Evolutionary conservation across 495 filamentous ascomycete species (phyloP), one percentile per base, ranked within the genome.

Genomic region (Parmelia sp.): DNA sequence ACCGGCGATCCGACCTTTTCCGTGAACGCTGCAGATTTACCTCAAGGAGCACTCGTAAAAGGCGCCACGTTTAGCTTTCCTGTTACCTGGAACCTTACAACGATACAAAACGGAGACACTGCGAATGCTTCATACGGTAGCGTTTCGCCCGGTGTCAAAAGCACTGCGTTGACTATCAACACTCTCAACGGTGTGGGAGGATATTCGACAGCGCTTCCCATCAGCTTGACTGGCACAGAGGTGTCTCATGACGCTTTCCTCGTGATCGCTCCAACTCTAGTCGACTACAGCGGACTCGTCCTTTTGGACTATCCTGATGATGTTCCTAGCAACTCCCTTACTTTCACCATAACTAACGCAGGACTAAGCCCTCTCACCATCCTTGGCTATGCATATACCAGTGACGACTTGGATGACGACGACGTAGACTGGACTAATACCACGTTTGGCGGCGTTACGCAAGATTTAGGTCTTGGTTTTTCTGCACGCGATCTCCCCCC

Each of bases 181-280:
- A 80, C 76, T 10, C 74, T 70, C 17, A 80, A 80, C 60, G 66
- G 58, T 31, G 62, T 74, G 4, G 57, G 57, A 31, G 69, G 68
- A 15, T 73, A 72, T 45, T 62, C 71, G 6, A 72, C 57, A 45
- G 36, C 40, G 3, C 65, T 67, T 27, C 69, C 70, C 17, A 63
- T 70, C 21, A 62, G 61, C 25, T 49, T 70, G 51, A 70, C 61
- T 0, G 68, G 68, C 19, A 66, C 58, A 27, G 62, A 65, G 23
- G 68, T 65, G 10, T 65, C 61, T n/a, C 27, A 55, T 36, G 39
- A 65, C 5, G 42, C 62, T 36, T 62, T 66, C 45, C 49, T 68
- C 23, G 51, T 47, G 7, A 31, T 65, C 17, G 36, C 58, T 5
- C 66, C 66, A 2, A 63, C 29, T 49, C 59, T 42, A 25, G 45